Base-by-base conservation (phyloP, 2,329 filamentous ascomycete genomes). In the Alternaria sp. region DNA sequence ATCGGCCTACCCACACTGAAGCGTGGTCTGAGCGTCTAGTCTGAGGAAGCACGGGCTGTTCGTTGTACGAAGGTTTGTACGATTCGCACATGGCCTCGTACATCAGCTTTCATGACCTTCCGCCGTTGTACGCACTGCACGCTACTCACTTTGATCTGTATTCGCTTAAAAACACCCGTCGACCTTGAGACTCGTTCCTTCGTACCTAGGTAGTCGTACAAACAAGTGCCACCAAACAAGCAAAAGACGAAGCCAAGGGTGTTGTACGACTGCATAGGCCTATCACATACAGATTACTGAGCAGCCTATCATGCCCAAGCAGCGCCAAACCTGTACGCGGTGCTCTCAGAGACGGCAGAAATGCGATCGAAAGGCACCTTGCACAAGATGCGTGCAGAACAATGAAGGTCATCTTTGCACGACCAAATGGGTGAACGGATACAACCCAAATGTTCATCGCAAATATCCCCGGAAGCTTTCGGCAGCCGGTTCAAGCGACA, bases 391-490 rank as follows among this genome's bases (percentile, higher is more conserved):
- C 47, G 62, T 77, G 3, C 71, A 72, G 37, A 76, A 79, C 55
- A 74, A 74, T 28, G 75, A 78, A 63, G 65, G 66, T 12, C 72
- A 78, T 49, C 64, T 78, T 10, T 79, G 76, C 68, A 77, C 73
- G 21, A 75, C 71, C 10, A 68, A 74, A 61, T 79, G 76, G 76
- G 63, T 66, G 9, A 65, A 75, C 47, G 76, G 75, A 10, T 79
- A 78, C 64, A 71, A 79, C 57, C 73, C 75, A 15, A 61, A 65
- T 15, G 63, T 79, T 15, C 76, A 79, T 56, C 68, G 75, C 28
- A 76, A 73, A 56, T 78, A 74, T 41, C 69, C 71, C 3, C 64
- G 59, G 11, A 62, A 68, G 23, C 26, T 47, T 33, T 60, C 63
- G 25, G 18, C 47, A 26, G 15, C 54, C 43, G 60, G 63, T 21